Conservation (phyloP, 768 basidiomycete genomes). For the Amylocystis lapponica region DNA sequence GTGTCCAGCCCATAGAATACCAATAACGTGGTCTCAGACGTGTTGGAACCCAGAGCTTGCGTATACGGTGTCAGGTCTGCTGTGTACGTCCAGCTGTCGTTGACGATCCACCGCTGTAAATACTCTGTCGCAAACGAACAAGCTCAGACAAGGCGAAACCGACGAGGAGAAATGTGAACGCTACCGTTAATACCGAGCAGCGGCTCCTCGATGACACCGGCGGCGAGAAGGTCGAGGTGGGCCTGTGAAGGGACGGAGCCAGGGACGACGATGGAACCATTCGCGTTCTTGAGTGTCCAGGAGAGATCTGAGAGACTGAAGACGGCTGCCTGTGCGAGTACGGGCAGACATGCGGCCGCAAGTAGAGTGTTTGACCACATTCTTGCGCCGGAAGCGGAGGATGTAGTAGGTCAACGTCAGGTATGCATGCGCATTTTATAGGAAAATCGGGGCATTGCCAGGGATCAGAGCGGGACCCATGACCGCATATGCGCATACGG, state of each 20-base stretch:
- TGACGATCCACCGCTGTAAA: conserved; percentile 48
- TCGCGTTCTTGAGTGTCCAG: conserved; percentile 51
- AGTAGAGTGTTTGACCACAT: conserved; percentile 1
- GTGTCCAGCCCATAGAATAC: conserved; percentile 56
- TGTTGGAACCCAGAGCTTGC: conserved; percentile 13
- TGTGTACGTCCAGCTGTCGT: conserved; percentile 57
- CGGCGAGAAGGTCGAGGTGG: conserved; percentile 46
- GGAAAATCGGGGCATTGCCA: no score
- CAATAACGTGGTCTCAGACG: conserved; percentile 32
- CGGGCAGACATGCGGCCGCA: conserved; percentile 5
- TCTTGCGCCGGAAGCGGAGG: not conserved
- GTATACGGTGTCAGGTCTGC: conserved; percentile 44
- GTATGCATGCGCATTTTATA: no score
- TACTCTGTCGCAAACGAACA: conserved; percentile 32
- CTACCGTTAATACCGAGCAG: conserved; percentile 48
- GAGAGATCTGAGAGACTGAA: conserved; percentile 39
- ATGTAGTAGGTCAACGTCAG: not conserved
- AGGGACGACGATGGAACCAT: conserved; percentile 48
- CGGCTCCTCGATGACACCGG: conserved; percentile 50
- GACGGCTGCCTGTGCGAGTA: conserved; percentile 13
- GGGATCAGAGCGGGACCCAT: no score
- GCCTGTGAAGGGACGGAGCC: conserved; percentile 47
- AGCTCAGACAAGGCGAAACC: not conserved
- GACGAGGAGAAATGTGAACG: conserved; percentile 3
- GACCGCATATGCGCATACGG: no score